Conservation (phyloP, 192 early-diverging fungal species). For the Backusella westeae region DNA sequence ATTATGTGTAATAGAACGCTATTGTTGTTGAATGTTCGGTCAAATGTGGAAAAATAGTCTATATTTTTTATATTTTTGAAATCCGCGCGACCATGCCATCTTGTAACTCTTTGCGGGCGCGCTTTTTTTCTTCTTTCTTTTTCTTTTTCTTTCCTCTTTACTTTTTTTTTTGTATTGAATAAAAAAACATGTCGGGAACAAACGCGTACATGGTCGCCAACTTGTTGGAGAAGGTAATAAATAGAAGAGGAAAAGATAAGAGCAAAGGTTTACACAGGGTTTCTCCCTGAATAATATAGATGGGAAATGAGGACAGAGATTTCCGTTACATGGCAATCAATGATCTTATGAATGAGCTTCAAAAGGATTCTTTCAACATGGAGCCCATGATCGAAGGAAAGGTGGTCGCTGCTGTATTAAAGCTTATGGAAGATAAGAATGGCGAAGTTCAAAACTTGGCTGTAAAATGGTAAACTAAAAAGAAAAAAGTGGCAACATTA, state of each 20-base stretch:
- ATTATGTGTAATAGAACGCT: too few relatives aligned
- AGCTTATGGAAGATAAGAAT: constrained; percentile 76
- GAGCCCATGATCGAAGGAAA: constrained; percentile 66
- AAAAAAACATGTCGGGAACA: constrained; percentile 40
- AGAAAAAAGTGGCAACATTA: too few relatives aligned
- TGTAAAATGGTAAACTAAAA: constrained; percentile 56
- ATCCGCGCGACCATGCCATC: background rate
- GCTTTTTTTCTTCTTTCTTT: background rate
- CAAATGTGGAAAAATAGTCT: background rate
- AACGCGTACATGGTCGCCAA: constrained; percentile 64
- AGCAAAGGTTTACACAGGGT: background rate
- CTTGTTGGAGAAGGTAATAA: constrained; percentile 67
- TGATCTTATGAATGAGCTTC: constrained; percentile 75
- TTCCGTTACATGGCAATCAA: constrained; percentile 85
- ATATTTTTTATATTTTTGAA: background rate
- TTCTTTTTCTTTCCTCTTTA: background rate
- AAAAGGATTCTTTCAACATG: constrained; percentile 52
- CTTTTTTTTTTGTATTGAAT: background rate
- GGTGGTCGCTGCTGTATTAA: constrained; percentile 50
- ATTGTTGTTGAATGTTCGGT: background rate
- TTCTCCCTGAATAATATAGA: constrained; percentile 34
- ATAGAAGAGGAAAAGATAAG: background rate
- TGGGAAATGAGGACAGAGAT: constrained; percentile 70
- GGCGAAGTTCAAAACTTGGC: constrained; percentile 84
- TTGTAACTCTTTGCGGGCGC: background rate